Evolutionary conservation across 352 stramenopile species (phyloP), one percentile per base, ranked within the genome.

Genomic region (Pythium folliculosum): DNA sequence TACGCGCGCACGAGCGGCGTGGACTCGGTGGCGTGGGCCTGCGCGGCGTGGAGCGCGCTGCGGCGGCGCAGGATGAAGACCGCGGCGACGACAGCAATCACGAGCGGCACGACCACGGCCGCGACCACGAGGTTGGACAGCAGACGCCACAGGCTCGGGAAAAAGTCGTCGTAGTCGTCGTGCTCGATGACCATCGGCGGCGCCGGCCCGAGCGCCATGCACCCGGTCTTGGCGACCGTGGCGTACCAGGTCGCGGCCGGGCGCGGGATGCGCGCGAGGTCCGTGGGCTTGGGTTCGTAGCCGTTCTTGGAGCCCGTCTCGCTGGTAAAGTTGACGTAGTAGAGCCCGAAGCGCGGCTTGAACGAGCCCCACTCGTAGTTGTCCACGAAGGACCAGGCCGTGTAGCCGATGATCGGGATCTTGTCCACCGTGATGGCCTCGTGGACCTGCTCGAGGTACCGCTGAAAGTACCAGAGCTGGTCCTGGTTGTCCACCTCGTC

Each of bases 361-460:
- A 80, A 91, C 14, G 80, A 88, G 1, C 91, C 81, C 94, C 94
- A 98, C 73, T 98, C 95, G 71, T 97, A 98, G 67, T 98, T 98
- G 70, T 98, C 92, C 47, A 98, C 65, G 45, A 99, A 89, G 32
- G 78, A 93, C 95, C 94, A 98, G 7, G 85, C 90, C 74, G 92
- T 98, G 76, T 98, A 99, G 6, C 91, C 94, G 55, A 89, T 77
- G 35, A 99, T 67, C 25, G 83, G 76, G 49, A 94, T 88, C 6
- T 84, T 75, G 10, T 89, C 66, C 25, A 90, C 70, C 2, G 63
- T 63, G 12, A 90, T 75, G 35, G 77, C 84, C 58, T 69, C 78
- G 69, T 90, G 75, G 30, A 94, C 75, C 62, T 90, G 75, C 13
- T 81, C 69, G 8, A 92, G 19, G 65, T 84, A 86, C 16, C 67